Evolutionary conservation across 2,329 filamentous ascomycete genomes (phyloP), one percentile per base, ranked within the genome.

Genomic region (Septoria linicola): DNA sequence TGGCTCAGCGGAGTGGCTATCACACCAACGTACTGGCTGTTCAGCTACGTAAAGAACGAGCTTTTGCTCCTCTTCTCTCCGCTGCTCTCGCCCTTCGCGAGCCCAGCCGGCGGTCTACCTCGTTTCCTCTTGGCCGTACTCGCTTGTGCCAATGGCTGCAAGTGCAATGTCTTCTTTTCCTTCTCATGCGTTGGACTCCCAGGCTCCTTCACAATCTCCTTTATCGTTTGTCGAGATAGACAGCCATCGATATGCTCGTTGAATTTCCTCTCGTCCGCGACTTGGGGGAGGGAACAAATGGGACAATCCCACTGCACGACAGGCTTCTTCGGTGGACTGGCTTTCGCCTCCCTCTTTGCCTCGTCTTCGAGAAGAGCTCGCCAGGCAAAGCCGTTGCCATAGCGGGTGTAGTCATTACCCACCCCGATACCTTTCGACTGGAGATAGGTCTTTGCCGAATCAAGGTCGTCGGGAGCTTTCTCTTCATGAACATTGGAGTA

Each of bases 171-270:
- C 25, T 47, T 50, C 41, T 44, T 44, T 17, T 41, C 35, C 16
- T 19, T 20, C 36, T 41, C 44, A 4, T 21, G 43, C 25, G 53
- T 31, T 14, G 40, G 27, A 16, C 39, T 60, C 16, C 51, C 55
- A 11, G 60, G 51, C 21, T 77, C 77, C 51, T 88, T 84, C 1
- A 93, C 84, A 0, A 83, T 86, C 63, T 96, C 89, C 39, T 85
- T 85, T 62, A 99, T 97, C 0, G 89, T 88, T 64, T 88, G 83
- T 49, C 85, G 79, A 0, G 91, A 96, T 1, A 99, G 78, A 68
- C 93, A 99, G 7, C 87, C 80, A 67, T 99, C 93, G 44, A 99
- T 90, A 65, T 99, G 93, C 50, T 87, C 82, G 60, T 99, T 99
- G 71, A 97, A 95, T 0, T 73, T 74, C 39, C 78, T 78, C 66